Evolutionary conservation across 2,329 filamentous ascomycete species (phyloP), one percentile per base, ranked within the genome.

Genomic region (Lachnellula suecica): DNA sequence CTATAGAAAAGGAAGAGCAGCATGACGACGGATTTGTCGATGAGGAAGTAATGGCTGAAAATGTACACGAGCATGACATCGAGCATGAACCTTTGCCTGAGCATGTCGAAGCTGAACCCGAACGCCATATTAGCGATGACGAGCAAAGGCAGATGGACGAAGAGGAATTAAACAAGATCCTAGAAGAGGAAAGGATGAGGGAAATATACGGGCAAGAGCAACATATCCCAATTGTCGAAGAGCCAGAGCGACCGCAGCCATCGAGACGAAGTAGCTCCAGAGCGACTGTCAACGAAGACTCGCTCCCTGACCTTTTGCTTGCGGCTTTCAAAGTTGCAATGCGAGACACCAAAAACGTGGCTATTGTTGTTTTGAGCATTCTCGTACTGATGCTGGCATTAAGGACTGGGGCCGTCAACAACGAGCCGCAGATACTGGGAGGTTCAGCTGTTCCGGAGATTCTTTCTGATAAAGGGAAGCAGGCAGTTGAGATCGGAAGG

Each of bases 341-440:
- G 60, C 74, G 77, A 43, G 83, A 86, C 59, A 74, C 74, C 52
- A 84, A 79, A 69, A 86, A 85, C 51, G 64, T 85, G 9, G 69
- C 75, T n/a, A 85, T 86, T 23, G 70, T 73, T 4, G 61, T 80
- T 0, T 69, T 87, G 46, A 76, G 78, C 49, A 52, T 79, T 2
- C 63, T 85, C n/a, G 74, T 83, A 2, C 59, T 83, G 13, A 50
- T 81, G 24, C 70, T 85, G 9, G 77, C 79, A 1, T n/a, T 68
- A 5, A 58, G 54, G 27, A 57, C 64, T 5, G 51, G 37, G 8
- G 11, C 17, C 22, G 20, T 42, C 17, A 11, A 15, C 11, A 4
- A 43, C 5, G 24, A 25, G 40, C 40, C 40, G 17, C 40, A 13
- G 40, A 5, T 43, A 11, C 11, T 27, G 13, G 10, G 40, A n/a